phyloP scores from a whole-genome alignment of 176 grass and related monocot species.

The Musa troglodytarum region DNA sequence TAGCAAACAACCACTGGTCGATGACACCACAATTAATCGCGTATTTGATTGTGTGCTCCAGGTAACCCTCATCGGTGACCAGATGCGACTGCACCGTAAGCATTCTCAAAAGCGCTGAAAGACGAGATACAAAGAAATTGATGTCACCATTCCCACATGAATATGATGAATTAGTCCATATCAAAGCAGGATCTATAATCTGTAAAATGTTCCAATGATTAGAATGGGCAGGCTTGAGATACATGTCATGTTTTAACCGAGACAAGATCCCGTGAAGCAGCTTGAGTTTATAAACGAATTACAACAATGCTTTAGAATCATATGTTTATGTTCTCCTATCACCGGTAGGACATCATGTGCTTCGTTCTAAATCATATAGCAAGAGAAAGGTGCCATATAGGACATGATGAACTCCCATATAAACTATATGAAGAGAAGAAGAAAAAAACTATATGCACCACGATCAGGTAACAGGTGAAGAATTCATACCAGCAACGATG shows the following conservation, averaged over 20 bases:
- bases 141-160: background rate
- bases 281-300: no score
- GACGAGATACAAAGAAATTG: background rate
- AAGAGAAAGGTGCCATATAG: no score
- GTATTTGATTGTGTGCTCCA: conserved; percentile 41
- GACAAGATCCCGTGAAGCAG: no score
- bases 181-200: no score
- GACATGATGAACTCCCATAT: no score
- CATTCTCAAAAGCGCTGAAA: conserved; percentile 71
- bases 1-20: conserved; percentile 53
- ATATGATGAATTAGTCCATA: background rate
- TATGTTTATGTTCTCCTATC: no score
- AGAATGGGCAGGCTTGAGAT: no score
- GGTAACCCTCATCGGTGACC: conserved; percentile 50
- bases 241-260: no score
- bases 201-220: no score
- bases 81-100: conserved; percentile 42
- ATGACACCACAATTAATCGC: conserved; percentile 67
- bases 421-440: background rate
- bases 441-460: background rate
- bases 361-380: no score
- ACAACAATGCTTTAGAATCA: no score
- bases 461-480: background rate
- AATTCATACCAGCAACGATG: conserved; percentile 65
- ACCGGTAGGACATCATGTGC: no score